Evolutionary conservation across 306 rosid species (phyloP), one percentile per base, ranked within the genome.

Genomic region (Cicer arietinum): DNA sequence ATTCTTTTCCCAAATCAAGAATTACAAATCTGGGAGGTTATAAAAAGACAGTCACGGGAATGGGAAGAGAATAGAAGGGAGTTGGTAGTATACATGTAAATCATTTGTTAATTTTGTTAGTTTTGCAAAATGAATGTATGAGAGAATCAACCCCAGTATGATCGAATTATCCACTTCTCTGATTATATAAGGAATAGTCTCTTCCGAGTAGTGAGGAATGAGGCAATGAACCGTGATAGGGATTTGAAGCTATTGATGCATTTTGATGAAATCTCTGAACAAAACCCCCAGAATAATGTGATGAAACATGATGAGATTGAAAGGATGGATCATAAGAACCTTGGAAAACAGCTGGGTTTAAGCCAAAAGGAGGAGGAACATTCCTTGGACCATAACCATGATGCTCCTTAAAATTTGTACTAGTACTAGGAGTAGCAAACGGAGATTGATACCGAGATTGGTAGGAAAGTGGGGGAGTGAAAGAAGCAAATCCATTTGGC

Each of bases 361-460:
- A 39, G 75, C 50, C 0, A 8, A 40, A 47, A 52, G 8, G 54
- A 80, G 67, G 44, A 79, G 74, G 82, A 76, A 35, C 65, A n/a
- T 39, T 11, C 75, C 72, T 16, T 2, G 22, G 81, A 74, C 40
- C 59, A 7, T 20, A 44, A 61, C 60, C 35, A 1, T 13, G 68
- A 63, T 61, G 62, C 70, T 45, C 62, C 50, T 7, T 64, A 80
- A 39, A 20, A 72, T 77, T 14, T 63, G 80, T 39, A 52, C 71
- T 56, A 54, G 80, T 39, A 52, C 71, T 56, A 54, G 69, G 46
- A 73, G 52, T 62, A 20, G 67, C 8, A 54, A 37, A 44, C 50
- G 78, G 71, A 47, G 78, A 52, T 48, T 10, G 72, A 51, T 41
- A 51, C 73, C 42, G 71, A 77, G 78, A 45, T 30, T 5, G 68